Evolutionary conservation across 2,329 filamentous ascomycete species (phyloP).

Genomic region (Monosporascus sp.): DNA sequence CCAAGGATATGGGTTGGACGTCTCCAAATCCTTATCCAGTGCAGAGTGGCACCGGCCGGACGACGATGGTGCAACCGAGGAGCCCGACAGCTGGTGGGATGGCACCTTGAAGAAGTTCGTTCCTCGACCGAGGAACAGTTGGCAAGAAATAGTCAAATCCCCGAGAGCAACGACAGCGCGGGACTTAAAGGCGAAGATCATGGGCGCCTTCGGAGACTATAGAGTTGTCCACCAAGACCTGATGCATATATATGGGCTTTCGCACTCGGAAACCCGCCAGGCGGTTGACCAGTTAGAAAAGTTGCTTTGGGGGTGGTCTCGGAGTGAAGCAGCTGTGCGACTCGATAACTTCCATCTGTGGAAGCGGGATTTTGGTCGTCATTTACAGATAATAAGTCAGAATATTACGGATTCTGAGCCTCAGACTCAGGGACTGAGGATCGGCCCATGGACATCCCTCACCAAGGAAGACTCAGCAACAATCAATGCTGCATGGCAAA

Average conservation of each 20-base stretch:
- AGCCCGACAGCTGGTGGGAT: slow-evolving; percentile 2
- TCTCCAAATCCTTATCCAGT: background rate
- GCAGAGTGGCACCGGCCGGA: background rate
- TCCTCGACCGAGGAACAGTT: background rate
- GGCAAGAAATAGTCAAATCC: background rate
- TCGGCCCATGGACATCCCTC: background rate
- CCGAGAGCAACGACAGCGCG: background rate
- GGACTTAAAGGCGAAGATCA: slow-evolving; percentile 15
- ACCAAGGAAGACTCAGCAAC: slow-evolving; percentile 4
- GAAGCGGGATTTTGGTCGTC: slow-evolving; percentile 17
- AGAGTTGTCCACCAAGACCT: slow-evolving; percentile 11
- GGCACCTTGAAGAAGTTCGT: slow-evolving; percentile 5
- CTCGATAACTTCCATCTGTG: slow-evolving; percentile 21
- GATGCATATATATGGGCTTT: slow-evolving; percentile 12
- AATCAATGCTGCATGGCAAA: slow-evolving; percentile 19
- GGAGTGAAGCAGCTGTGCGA: slow-evolving; percentile 5
- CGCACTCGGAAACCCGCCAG: slow-evolving; percentile 16
- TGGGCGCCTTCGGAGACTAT: slow-evolving; percentile 11
- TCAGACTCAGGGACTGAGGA: background rate
- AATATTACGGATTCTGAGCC: background rate
- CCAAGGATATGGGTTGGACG: too few species aligned
- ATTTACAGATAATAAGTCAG: slow-evolving; percentile 1
- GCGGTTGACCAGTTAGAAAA: slow-evolving; percentile 21
- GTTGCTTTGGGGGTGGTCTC: slow-evolving; percentile 11
- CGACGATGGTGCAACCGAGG: background rate